phyloP scores from a whole-genome alignment of 2,329 filamentous ascomycete genomes.

The Bipolaris victoriae region DNA sequence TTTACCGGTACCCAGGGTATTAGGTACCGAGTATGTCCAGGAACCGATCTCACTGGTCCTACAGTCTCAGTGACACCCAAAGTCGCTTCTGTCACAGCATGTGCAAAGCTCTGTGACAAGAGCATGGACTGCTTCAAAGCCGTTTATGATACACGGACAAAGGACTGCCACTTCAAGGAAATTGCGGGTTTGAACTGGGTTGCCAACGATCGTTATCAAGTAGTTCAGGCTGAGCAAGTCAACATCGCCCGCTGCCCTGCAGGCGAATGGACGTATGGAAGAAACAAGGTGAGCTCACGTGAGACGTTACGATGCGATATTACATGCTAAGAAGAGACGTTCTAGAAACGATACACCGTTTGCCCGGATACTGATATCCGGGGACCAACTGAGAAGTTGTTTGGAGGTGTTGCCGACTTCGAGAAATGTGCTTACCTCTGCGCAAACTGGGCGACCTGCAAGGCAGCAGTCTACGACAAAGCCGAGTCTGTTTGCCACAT shows the following conservation, averaged over 20 bases:
- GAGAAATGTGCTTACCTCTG: slow-evolving; percentile 34
- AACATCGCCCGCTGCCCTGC: slow-evolving; percentile 34
- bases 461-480: slow-evolving; percentile 32
- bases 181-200: slow-evolving; percentile 27
- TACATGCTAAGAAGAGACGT: background rate
- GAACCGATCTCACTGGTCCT: slow-evolving; percentile 26
- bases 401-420: slow-evolving; percentile 18
- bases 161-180: slow-evolving; percentile 33
- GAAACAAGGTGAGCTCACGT: slow-evolving; percentile 21
- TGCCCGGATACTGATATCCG: slow-evolving; percentile 35
- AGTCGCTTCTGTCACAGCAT: slow-evolving; percentile 27
- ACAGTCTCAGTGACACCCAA: slow-evolving; percentile 19
- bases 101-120: slow-evolving; percentile 29
- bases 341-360: slow-evolving; percentile 29
- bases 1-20: slow-evolving; percentile 28
- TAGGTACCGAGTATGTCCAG: slow-evolving; percentile 30
- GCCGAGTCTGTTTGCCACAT: slow-evolving; percentile 27
- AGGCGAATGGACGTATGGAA: slow-evolving; percentile 25
- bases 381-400: slow-evolving; percentile 24
- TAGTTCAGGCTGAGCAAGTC: slow-evolving; percentile 32
- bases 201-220: slow-evolving; percentile 25
- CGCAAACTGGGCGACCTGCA: slow-evolving; percentile 26
- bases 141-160: slow-evolving; percentile 31
- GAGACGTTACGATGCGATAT: background rate
- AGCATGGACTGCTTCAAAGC: slow-evolving; percentile 35